Conservation (phyloP, 2,329 filamentous ascomycete species). For the Stagonosporopsis tanaceti region DNA sequence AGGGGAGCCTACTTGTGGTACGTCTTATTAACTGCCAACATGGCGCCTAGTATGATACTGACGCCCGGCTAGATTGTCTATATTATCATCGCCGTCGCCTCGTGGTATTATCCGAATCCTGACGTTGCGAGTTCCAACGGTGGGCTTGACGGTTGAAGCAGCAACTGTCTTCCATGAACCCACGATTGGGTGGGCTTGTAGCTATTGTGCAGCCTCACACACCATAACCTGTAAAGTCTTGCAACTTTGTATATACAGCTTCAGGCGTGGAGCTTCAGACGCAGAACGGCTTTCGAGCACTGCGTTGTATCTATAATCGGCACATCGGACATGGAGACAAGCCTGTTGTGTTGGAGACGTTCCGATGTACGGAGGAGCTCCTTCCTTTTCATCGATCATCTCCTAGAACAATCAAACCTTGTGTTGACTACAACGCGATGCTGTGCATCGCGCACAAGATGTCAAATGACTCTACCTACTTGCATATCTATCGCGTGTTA, state of each 20-base stretch:
- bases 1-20: constrained; percentile 78
- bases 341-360: too few relatives aligned
- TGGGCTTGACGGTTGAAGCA: constrained; percentile 5
- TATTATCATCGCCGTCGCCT: constrained; percentile 66
- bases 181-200: not conserved
- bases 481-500: too few relatives aligned
- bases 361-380: too few relatives aligned
- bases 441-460: too few relatives aligned
- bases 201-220: not conserved
- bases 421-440: too few relatives aligned
- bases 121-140: constrained; percentile 45
- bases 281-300: not conserved
- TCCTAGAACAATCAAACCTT: too few relatives aligned
- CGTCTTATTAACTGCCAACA: constrained; percentile 4
- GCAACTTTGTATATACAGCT: not conserved
- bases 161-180: not conserved
- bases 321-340: too few relatives aligned
- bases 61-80: constrained; percentile 60
- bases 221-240: not conserved
- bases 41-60: not conserved
- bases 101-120: constrained; percentile 69
- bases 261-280: not conserved
- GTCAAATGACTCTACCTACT: too few relatives aligned
- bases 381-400: too few relatives aligned
- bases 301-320: too few relatives aligned